These are phyloP conservation scores for Vitis hybrid DNA, from an alignment of 177 flowering plant genomes.

Conservation along the genomic window DNA sequence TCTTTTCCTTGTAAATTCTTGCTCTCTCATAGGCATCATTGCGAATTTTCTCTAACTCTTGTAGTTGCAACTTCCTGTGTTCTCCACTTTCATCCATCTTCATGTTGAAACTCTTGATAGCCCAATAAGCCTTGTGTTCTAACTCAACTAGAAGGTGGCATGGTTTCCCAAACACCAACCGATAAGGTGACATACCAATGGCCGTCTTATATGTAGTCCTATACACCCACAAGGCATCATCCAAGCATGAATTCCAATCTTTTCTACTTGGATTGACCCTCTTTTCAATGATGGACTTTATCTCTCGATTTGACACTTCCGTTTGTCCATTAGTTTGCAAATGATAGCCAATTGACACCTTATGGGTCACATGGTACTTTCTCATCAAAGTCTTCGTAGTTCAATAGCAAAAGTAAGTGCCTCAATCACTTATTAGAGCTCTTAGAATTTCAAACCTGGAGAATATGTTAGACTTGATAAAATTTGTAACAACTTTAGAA, in stretches of 20 bases:
- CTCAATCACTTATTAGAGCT: constrained; percentile 4
- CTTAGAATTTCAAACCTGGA: not conserved
- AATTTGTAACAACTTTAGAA: constrained; percentile 6
- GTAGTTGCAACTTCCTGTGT: too few species aligned
- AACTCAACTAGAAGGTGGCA: too few species aligned
- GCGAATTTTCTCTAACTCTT: too few species aligned
- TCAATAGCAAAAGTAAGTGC: not conserved
- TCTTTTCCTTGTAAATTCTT: too few species aligned
- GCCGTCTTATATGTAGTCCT: too few species aligned
- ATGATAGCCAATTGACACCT: constrained; percentile 1
- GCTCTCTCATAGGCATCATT: too few species aligned
- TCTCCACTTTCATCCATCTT: too few species aligned
- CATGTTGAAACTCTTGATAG: too few species aligned
- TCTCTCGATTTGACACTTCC: constrained; percentile 3
- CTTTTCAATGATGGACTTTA: not conserved
- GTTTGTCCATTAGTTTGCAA: not conserved
- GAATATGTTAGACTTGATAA: constrained; percentile 5
- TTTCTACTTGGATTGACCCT: not conserved
- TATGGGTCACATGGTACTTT: constrained; percentile 2
- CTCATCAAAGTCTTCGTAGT: not conserved
- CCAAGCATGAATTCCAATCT: not conserved
- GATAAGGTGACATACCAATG: not conserved
- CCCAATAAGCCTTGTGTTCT: too few species aligned
- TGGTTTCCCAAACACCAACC: too few species aligned
- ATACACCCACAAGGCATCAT: constrained; percentile 12